Base-by-base conservation (phyloP, 129 eudicot species). In the Centrapalus pauciflorus region DNA sequence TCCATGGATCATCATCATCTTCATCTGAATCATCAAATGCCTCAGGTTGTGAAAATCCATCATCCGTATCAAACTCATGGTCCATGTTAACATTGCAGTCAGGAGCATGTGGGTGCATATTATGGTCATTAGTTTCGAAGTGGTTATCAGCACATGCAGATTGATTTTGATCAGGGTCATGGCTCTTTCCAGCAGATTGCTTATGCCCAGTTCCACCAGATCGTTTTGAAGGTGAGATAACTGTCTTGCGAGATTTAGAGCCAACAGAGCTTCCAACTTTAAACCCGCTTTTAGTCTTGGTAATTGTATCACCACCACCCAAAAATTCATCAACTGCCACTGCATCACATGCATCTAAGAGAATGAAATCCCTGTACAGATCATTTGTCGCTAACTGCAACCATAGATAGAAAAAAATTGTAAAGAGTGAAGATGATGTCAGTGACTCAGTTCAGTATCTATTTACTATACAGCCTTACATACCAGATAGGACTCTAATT, bases 401-500 rank as follows among this genome's bases (percentile, higher is more conserved):
- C 25, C 56, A 69, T 20, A 74, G 51, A 52, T 45, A 32, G 12
- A 33, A 43, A 9, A 61, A 33, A 38, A n/a, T 17, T 34, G 5
- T 64, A 19, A 29, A 61, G 4, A 28, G 32, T 16, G 16, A 14
- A 2, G 8, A 26, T 32, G 19, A 26, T 13, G 8, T 64, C 27
- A 49, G n/a, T n/a, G n/a, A n/a, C n/a, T n/a, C n/a, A n/a, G 10
- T 50, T 46, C 55, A 16, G 65, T 50, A 48, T 13, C 7, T 65
- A 14, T 26, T 35, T 28, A 12, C 5, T 75, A 30, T 13, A 7
- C 67, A 73, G 48, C 6, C 25, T 48, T 66, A 52, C 61, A 40
- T 84, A 93, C 99, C 96, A 93, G 87, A 80, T 89, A 93, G 2
- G 95, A 77, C 65, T 93, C 99, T 32, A 93, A 79, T 60, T 93